These are phyloP conservation scores for Coemansia interrupta DNA, from an alignment of 192 early-diverging fungal genomes.

Conservation along the genomic window DNA sequence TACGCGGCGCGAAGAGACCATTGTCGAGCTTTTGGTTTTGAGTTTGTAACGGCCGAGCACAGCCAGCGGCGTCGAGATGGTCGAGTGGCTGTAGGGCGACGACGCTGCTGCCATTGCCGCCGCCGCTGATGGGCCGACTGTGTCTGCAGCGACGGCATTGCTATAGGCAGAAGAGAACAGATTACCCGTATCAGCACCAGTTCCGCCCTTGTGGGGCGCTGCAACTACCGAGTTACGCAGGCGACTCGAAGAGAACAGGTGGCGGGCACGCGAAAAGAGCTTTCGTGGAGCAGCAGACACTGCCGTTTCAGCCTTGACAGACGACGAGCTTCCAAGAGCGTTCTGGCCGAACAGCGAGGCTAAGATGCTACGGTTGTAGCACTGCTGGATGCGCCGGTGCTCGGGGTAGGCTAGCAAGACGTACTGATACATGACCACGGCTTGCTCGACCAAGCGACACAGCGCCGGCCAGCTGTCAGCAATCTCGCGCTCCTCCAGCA, in stretches of 20 bases:
- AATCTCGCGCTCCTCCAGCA: constrained; percentile 44
- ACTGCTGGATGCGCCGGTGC: constrained; percentile 52
- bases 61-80: constrained; percentile 42
- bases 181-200: constrained; percentile 13
- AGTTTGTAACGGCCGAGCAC: constrained; percentile 52
- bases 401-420: constrained; percentile 48
- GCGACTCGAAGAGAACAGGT: constrained; percentile 43
- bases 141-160: constrained; percentile 33
- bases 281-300: constrained; percentile 46
- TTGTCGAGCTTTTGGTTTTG: constrained; percentile 39
- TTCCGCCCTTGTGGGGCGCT: constrained; percentile 11
- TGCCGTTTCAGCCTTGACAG: constrained; percentile 31
- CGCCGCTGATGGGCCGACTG: constrained; percentile 26
- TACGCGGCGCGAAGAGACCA: constrained; percentile 33
- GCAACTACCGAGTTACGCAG: constrained; percentile 7
- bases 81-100: constrained; percentile 31
- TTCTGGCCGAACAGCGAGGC: constrained; percentile 52
- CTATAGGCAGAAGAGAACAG: constrained; percentile 43
- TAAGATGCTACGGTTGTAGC: constrained; percentile 53
- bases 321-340: constrained; percentile 43
- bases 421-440: constrained; percentile 46
- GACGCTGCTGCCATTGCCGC: constrained; percentile 13
- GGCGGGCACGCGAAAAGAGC: constrained; percentile 48
- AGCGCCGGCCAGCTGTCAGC: constrained; percentile 47
- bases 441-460: constrained; percentile 48